Evolutionary conservation across 202 grass and related monocot genomes (phyloP), one percentile per base, ranked within the genome.

Genomic region (Brachypodium distachyon): DNA sequence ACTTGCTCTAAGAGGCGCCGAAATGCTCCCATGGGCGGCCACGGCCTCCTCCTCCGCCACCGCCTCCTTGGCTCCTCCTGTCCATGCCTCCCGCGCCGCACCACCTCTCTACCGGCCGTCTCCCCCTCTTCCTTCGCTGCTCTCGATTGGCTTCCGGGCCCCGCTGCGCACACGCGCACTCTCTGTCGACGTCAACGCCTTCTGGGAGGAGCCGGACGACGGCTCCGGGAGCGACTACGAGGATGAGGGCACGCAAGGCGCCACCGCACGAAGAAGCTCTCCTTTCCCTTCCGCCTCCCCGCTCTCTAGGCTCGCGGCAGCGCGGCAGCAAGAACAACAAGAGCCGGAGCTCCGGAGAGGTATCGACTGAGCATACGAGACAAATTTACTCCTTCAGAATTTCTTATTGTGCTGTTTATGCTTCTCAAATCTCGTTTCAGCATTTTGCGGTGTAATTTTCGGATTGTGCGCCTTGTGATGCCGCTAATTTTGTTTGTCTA

Each of bases 201-300:
- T 86, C 40, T 97, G 82, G 92, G 91, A 99, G 77, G 89, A 90
- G 59, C 89, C 81, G 4, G 85, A 93, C 61, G 87, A 89, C 61
- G 87, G 92, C 10, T 76, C 70, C 65, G 88, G 77, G 5, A 87
- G 86, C 49, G 89, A 77, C 12, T 81, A 92, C 65, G 87, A 85
- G 64, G 80, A 79, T 14, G 71, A 89, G 13, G 68, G 2, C 0
- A 55, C 83, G 26, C 51, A 55, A 73, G 29, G n/a, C n/a, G n/a
- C n/a, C 9, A 7, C 38, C 3, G 12, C 7, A 49, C 43, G 2
- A 10, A 70, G 68, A 37, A 63, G 19, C 61, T 75, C 44, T 1
- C 28, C 22, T 23, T 54, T 40, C 17, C 58, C 73, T 7, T 48
- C 83, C n/a, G 7, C 53, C 8, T 40, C 70, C 19, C 86, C 40